Base-by-base conservation (phyloP, 1,139 yeast genomes). In the Suhomyces panamericanus region DNA sequence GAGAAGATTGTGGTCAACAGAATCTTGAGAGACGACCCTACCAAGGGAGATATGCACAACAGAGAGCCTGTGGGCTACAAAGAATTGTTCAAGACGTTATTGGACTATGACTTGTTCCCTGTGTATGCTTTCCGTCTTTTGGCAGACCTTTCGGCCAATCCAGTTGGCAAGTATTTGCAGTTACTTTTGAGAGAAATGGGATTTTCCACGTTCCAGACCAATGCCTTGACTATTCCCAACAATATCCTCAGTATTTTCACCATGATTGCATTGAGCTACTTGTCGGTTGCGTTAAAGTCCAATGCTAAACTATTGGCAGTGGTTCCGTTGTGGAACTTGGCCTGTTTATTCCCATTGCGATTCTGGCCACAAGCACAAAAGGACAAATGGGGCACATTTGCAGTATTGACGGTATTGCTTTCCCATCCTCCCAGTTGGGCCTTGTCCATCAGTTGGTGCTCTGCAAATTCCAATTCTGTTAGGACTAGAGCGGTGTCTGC, bases 31-130 rank as follows among this genome's bases (percentile, higher is more conserved):
- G 69, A 66, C 46, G 70, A 66, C 42, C 70, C 70, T 6, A 49
- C 58, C 10, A 66, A 66, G 49, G 70, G 70, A 22, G 69, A 63
- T 47, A 64, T 65, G 70, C 57, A 63, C 47, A 65, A 65, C 41
- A 57, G 69, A 52, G 64, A 64, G 30, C 64, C 68, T 0, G 60
- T 66, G 31, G 49, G 57, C 3, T 49, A 49, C 6, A 55, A 40
- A 32, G 62, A 60, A 48, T 54, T 65, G 30, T 28, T 54, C 16
- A 50, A 46, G 29, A 50, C 65, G 0, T 46, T 65, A 14, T 45
- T 50, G 13, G 64, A 63, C 44, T 58, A 56, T 35, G 68, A 64
- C 43, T 49, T 60, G 49, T 47, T 59, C 47, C 64, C 63, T 8
- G 51, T 60, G 15, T 60, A 60, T 34, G 34, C 45, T 12, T 47